These are phyloP conservation scores for Nosema bombycis DNA, from an alignment of 371 early-diverging fungal genomes.

Conservation along the genomic window DNA sequence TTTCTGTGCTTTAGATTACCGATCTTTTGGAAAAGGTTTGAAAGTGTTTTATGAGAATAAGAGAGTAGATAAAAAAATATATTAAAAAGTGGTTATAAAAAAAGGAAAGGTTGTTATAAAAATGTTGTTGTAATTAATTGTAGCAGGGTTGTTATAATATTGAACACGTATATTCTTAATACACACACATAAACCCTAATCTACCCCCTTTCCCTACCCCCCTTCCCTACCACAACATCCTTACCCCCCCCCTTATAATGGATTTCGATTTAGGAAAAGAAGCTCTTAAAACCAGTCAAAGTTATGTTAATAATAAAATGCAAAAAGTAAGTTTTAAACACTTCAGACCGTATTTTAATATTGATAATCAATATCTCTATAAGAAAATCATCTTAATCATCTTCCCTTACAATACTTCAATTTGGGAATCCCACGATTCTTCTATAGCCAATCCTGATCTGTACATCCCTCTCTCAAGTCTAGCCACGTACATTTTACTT, in stretches of 20 bases:
- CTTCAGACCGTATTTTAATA: conserved; percentile 85
- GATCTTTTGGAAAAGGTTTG: neutral
- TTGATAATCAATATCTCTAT: conserved; percentile 81
- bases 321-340: conserved; percentile 71
- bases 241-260: conserved; percentile 60
- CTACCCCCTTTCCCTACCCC: too few relatives aligned
- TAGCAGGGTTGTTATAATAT: too few relatives aligned
- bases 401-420: conserved; percentile 81
- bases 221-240: conserved; percentile 14
- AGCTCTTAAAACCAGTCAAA: conserved; percentile 76
- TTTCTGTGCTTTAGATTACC: neutral
- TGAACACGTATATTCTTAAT: too few relatives aligned
- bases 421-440: conserved; percentile 41
- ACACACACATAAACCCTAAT: too few relatives aligned
- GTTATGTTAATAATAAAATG: conserved; percentile 83
- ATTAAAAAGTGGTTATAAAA: too few relatives aligned
- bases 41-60: neutral
- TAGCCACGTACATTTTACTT: conserved; percentile 81
- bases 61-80: neutral
- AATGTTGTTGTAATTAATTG: too few relatives aligned
- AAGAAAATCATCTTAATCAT: conserved; percentile 76
- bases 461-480: conserved; percentile 88
- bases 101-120: too few relatives aligned
- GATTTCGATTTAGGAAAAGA: conserved; percentile 84
- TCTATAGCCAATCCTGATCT: conserved; percentile 85